Percentiles rank a stretch among this genome's conserved stretches.
Evolutionary conservation across 2,329 filamentous ascomycete genomes (phyloP).

Genomic region (Talaromyces funiculosus): DNA sequence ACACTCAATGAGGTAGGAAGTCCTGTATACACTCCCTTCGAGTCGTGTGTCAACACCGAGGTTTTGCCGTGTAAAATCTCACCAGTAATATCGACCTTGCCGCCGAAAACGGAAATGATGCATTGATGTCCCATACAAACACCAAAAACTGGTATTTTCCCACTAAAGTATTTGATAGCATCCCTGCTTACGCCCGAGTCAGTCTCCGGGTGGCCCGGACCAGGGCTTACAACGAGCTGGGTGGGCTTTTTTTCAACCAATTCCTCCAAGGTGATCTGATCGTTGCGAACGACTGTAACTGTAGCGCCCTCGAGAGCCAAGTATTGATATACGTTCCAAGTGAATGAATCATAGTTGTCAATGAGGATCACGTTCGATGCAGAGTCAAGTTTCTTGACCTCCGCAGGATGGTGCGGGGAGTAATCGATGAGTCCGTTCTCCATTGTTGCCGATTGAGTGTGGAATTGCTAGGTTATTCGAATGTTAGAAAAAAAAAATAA

Average conservation of each 20-base stretch:
- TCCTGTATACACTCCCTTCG: conserved; percentile 83
- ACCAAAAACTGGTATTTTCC: conserved; percentile 92
- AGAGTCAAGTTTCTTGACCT: conserved; percentile 64
- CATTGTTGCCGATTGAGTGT: conserved; percentile 15
- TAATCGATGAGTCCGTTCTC: conserved; percentile 61
- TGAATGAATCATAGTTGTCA: conserved; percentile 99
- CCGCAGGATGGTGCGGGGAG: conserved; percentile 72
- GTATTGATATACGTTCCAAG: conserved; percentile 99
- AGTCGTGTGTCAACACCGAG: conserved; percentile 80
- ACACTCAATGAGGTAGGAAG: conserved; percentile 76
- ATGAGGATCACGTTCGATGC: conserved; percentile 91
- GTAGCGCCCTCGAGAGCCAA: conserved; percentile 90
- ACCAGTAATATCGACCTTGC: conserved; percentile 83
- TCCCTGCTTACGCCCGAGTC: conserved; percentile 93
- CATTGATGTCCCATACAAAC: conserved; percentile 99
- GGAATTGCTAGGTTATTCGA: not conserved
- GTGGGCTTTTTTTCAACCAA: conserved; percentile 79
- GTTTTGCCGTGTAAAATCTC: conserved; percentile 98
- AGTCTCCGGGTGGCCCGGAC: conserved; percentile 83
- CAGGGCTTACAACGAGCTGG: conserved; percentile 89
- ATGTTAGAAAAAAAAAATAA: not conserved
- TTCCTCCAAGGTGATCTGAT: conserved; percentile 80
- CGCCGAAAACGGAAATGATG: conserved; percentile 90
- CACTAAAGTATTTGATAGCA: conserved; percentile 83
- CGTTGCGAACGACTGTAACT: conserved; percentile 86